Evolutionary conservation across 2,329 filamentous ascomycete genomes (phyloP), one percentile per base, ranked within the genome.

Genomic region (Claviceps maximensis): DNA sequence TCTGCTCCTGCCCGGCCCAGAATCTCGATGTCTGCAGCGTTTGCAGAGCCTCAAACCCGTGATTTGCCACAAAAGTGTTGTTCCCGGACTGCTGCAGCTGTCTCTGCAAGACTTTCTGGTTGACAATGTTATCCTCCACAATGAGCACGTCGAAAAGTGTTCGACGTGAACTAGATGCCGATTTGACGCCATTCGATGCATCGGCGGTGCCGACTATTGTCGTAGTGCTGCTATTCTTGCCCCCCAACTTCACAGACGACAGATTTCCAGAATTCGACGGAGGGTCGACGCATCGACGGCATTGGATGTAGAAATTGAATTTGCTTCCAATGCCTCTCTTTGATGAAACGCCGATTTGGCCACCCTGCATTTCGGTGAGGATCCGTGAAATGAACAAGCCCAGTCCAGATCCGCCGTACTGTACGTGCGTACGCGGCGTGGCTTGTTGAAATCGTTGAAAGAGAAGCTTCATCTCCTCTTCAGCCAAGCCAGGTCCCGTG

Each of bases 341-440:
- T 0, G 83, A 87, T 1, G 77, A 74, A 2, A 89, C 84, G 8
- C 85, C 85, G 53, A 89, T 87, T 62, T 88, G 84, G 2, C 86
- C 86, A 15, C 86, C 86, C 67, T 89, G 86, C 49, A 89, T 70
- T 63, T 89, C 85, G 1, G 84, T 86, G 49, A 90, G 69, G 59
- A 86, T 85, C 40, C 85, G 76, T 4, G 82, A 87, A 62, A 90
- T 89, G 69, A 89, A 89, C 1, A 90, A 70, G 0, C 84, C 84
- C 0, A 87, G 69, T 0, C 84, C 84, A 0, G 80, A 84, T 8
- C 84, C 84, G 23, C 84, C 84, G 56, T 87, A 87, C 57, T 85
- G 80, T 2, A 87, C 82, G 60, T 87, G 84, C 0, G 83, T 87
- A 29, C 82, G 74, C 4, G 82, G 82, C 8, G 78, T 79, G 0